Conservation (phyloP, 495 filamentous ascomycete genomes). For the Neurospora tetrasperma region DNA sequence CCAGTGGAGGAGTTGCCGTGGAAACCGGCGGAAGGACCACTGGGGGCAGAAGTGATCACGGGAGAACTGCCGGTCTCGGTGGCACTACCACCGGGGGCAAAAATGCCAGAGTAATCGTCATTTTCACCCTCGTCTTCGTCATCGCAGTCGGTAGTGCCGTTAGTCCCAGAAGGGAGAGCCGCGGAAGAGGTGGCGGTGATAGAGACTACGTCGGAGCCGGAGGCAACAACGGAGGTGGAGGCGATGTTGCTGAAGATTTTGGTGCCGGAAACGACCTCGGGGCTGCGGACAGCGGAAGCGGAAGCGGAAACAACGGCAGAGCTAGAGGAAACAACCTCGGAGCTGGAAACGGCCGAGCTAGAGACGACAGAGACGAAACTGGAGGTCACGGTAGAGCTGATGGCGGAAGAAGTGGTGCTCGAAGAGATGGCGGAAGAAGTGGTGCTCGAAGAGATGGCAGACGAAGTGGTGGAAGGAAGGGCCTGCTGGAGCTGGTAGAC, state of each 20-base stretch:
- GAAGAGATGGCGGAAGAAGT: background rate
- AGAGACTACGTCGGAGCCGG: background rate
- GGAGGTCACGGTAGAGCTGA: slow-evolving; percentile 1
- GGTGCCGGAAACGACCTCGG: background rate
- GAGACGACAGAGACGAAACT: background rate
- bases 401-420: background rate
- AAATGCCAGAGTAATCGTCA: background rate
- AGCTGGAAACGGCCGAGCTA: slow-evolving; percentile 1
- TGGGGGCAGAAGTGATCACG: slow-evolving; percentile 2
- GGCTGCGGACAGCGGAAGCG: background rate
- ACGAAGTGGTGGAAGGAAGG: slow-evolving; percentile 5
- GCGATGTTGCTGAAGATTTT: background rate
- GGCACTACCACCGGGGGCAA: background rate
- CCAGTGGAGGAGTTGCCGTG: slow-evolving; percentile 35
- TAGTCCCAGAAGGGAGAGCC: background rate
- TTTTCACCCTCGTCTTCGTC: background rate
- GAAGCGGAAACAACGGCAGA: background rate
- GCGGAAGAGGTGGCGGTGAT: background rate
- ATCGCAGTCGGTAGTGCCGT: background rate
- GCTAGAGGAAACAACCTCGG: background rate
- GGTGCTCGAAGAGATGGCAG: slow-evolving; percentile 1
- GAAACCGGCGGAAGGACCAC: slow-evolving; percentile 44
- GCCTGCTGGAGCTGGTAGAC: slow-evolving; percentile 23
- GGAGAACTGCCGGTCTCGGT: background rate
- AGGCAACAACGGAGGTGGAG: background rate